A percentile compares a stretch with the other conserved stretches of the same genome.
Evolutionary conservation across 371 early-diverging fungal genomes (phyloP).

Genomic region (Umbelopsis sp.): DNA sequence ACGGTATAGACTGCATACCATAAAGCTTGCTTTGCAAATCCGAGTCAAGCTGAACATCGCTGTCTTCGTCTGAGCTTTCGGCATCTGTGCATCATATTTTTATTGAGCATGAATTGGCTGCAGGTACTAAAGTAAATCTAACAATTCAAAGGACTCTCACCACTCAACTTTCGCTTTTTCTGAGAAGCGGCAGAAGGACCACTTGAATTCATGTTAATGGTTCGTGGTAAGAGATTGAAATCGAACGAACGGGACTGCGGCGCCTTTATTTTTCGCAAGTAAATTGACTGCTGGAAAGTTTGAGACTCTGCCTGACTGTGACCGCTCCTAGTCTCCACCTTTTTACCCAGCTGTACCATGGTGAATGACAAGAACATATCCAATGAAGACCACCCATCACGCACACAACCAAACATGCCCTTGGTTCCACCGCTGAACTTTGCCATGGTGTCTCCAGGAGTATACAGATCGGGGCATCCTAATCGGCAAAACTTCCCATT

Average conservation of each 20-base stretch:
- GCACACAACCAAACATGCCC: slow-evolving; percentile 22
- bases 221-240: background rate
- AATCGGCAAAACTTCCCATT: slow-evolving; percentile 83
- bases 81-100: slow-evolving; percentile 22
- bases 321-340: background rate
- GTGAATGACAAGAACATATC: background rate
- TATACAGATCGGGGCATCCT: slow-evolving; percentile 88
- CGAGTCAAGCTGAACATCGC: slow-evolving; percentile 48
- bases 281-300: too few relatives aligned
- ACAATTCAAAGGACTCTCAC: background rate
- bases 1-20: slow-evolving; percentile 25
- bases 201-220: background rate
- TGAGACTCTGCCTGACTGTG: too few relatives aligned
- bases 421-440: slow-evolving; percentile 91
- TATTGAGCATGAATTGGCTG: background rate
- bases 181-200: background rate
- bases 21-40: slow-evolving; percentile 40
- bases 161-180: slow-evolving; percentile 12
- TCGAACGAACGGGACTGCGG: background rate
- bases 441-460: slow-evolving; percentile 84
- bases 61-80: slow-evolving; percentile 44
- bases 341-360: background rate
- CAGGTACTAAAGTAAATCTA: background rate
- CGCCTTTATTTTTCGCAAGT: background rate
- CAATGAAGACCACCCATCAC: background rate